phyloP scores from a whole-genome alignment of 495 filamentous ascomycete genomes.

The Trichoderma gamsii region DNA sequence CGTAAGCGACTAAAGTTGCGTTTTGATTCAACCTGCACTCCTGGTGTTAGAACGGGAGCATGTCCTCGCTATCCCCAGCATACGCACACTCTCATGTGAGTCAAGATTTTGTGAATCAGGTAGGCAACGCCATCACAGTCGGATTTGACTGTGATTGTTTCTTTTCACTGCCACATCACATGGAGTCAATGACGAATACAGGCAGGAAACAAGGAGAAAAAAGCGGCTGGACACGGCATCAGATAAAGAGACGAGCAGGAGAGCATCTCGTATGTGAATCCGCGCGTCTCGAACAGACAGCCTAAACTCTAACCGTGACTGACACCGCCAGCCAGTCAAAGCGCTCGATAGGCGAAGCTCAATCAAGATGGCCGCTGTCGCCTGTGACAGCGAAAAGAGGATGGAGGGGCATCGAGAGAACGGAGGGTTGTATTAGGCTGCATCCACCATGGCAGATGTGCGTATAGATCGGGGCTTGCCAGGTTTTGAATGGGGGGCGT shows the following conservation, averaged over 20 bases:
- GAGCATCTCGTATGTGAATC: neutral
- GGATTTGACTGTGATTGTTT: too few relatives aligned
- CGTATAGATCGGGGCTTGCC: neutral
- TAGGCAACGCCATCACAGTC: too few relatives aligned
- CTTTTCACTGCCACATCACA: too few relatives aligned
- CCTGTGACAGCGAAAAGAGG: neutral
- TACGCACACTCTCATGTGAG: too few relatives aligned
- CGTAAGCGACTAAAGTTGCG: neutral
- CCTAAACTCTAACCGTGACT: neutral
- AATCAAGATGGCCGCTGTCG: neutral
- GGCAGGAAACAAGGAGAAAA: too few relatives aligned
- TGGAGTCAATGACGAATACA: too few relatives aligned
- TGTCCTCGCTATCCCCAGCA: too few relatives aligned
- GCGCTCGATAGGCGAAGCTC: neutral
- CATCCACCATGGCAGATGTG: neutral
- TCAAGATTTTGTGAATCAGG: too few relatives aligned
- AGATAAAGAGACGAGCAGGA: neutral
- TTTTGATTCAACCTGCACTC: neutral
- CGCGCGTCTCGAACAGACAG: neutral
- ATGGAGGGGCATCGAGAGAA: neutral
- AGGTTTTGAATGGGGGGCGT: neutral
- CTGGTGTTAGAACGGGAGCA: too few relatives aligned
- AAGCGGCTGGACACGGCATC: too few relatives aligned
- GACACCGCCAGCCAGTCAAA: neutral
- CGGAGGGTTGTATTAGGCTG: neutral